Conservation (phyloP, 768 basidiomycete genomes). For the Pisolithus orientalis region DNA sequence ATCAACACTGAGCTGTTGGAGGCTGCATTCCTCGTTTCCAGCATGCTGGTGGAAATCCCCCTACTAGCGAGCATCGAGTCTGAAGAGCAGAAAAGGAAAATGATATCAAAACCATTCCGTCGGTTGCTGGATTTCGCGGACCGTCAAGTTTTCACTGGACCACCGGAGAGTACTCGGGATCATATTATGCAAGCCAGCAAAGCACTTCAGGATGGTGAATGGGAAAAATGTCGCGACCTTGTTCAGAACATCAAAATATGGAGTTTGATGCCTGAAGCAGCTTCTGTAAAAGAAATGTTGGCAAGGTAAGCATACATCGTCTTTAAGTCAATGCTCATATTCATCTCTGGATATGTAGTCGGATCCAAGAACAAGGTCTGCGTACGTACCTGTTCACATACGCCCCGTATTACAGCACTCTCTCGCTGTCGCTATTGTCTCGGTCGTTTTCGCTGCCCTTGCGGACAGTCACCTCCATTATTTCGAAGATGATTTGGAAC, state of each 20-base stretch:
- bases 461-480: constrained; percentile 70
- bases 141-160: constrained; percentile 94
- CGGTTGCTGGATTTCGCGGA: constrained; percentile 94
- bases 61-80: constrained; percentile 90
- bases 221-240: constrained; percentile 92
- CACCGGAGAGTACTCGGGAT: constrained; percentile 96
- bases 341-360: constrained; percentile 40
- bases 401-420: constrained; percentile 84
- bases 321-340: constrained; percentile 1
- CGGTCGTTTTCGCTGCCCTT: constrained; percentile 81
- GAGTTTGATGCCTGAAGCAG: constrained; percentile 89
- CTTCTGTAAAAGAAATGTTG: constrained; percentile 89
- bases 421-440: constrained; percentile 84
- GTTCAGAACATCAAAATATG: constrained; percentile 97
- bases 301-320: constrained; percentile 55
- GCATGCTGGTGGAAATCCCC: constrained; percentile 98
- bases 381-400: constrained; percentile 97
- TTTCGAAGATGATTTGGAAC: constrained; percentile 98
- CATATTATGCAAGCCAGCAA: constrained; percentile 99
- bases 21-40: constrained; percentile 95
- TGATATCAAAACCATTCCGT: constrained; percentile 95
- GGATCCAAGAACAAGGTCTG: constrained; percentile 96
- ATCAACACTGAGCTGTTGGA: constrained; percentile 97
- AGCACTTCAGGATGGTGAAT: constrained; percentile 92
- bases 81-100: constrained; percentile 89